Evolutionary conservation across 2,329 filamentous ascomycete species (phyloP), one percentile per base, ranked within the genome.

Genomic region (Apiospora rasikravindrae): DNA sequence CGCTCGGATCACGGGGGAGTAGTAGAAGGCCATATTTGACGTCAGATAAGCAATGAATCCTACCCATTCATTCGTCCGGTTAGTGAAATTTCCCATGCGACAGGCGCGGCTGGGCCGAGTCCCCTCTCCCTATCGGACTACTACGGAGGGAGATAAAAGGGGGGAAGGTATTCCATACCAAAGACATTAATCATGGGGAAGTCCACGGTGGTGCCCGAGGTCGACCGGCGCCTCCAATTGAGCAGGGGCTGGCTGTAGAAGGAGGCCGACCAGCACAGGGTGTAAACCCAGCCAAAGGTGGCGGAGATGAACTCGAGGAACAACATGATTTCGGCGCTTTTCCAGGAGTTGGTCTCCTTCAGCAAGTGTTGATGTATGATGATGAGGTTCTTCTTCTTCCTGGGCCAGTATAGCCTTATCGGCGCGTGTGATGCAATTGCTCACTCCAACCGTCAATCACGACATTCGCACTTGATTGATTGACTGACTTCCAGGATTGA

Each of bases 201-300:
- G 81, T 98, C 95, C 75, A 97, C 92, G 0, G 94, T 94, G 5
- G 96, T 91, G 53, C 96, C 96, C 26, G 90, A 88, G 5, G 95
- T 98, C 11, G 94, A 93, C 72, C 90, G 89, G 70, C 94, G 92
- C 42, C 86, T 86, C 81, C 88, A 92, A 86, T 98, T 98, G 74
- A 94, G 88, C 73, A 97, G 83, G 8, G 93, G 90, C 81, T 98
- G 96, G 1, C 96, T 95, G 81, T 98, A 98, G 84, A 98, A 98
- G 22, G 94, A 97, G 22, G 92, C 84, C 16, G 93, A 96, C 96
- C 96, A 96, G 82, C 89, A 90, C 68, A 91, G 75, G 75, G 90
- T 92, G 83, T 95, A 95, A 79, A 92, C 83, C 92, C 93, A 95
- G 81, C 93, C 93, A 77, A 93, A 89, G 44, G 92, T 79, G 78